These are phyloP conservation scores for Tuber microsphaerosporum DNA, from an alignment of 495 filamentous ascomycete species.

Conservation along the genomic window DNA sequence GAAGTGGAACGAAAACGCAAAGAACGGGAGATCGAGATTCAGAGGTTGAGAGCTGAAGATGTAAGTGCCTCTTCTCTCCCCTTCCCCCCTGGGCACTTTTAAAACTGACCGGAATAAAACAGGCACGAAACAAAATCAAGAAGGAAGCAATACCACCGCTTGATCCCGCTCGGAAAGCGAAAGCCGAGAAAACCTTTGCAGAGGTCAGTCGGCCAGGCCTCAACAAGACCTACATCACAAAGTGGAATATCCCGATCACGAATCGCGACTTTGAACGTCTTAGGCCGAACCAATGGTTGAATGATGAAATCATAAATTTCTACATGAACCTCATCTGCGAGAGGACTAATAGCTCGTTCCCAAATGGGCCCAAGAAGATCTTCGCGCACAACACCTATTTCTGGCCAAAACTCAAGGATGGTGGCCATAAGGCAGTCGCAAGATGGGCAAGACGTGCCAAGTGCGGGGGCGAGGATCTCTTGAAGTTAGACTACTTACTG, in stretches of 20 bases:
- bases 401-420: conserved; percentile 9
- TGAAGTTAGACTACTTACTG: conserved; percentile 34
- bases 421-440: conserved; percentile 19
- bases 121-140: conserved; percentile 18
- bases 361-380: conserved; percentile 18
- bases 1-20: conserved; percentile 21
- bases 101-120: background rate
- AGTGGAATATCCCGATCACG: conserved; percentile 20
- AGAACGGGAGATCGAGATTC: conserved; percentile 26
- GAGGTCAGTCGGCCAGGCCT: conserved; percentile 7
- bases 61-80: conserved; percentile 7
- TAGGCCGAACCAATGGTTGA: conserved; percentile 27
- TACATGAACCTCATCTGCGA: conserved; percentile 31
- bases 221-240: conserved; percentile 10
- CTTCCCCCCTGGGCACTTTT: background rate
- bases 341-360: conserved; percentile 14
- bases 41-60: conserved; percentile 22
- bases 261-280: conserved; percentile 15
- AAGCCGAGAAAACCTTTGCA: conserved; percentile 10
- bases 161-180: conserved; percentile 5
- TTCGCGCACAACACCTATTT: conserved; percentile 29
- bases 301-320: conserved; percentile 39
- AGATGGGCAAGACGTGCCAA: conserved; percentile 31
- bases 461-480: conserved; percentile 15
- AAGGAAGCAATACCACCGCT: conserved; percentile 22